These are phyloP conservation scores for Backusella tarrabulga DNA, from an alignment of 192 early-diverging fungal genomes.

Conservation along the genomic window DNA sequence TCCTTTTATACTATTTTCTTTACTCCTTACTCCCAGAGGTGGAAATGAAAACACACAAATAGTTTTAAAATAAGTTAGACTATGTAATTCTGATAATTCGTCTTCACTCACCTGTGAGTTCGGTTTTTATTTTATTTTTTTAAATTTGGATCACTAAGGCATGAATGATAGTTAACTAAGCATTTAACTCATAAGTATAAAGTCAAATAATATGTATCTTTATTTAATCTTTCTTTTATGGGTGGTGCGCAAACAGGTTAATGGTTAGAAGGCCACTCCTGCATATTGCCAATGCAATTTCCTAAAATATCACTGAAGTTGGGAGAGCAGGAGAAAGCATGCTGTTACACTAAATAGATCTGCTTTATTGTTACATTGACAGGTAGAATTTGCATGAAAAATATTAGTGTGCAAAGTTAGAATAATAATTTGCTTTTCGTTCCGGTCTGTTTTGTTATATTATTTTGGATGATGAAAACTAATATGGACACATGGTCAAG, in stretches of 20 bases:
- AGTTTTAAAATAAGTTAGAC: neutral
- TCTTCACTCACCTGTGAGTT: neutral
- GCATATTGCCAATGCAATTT: slow-evolving; percentile 6
- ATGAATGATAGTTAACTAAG: neutral
- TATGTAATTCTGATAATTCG: neutral
- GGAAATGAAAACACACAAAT: neutral
- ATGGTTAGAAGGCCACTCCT: neutral
- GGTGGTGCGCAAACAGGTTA: neutral
- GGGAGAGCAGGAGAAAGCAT: neutral
- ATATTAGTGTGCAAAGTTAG: neutral
- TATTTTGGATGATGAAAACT: neutral
- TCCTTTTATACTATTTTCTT: slow-evolving; percentile 2
- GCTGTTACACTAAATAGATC: neutral
- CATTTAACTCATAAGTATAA: neutral
- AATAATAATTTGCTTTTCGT: neutral
- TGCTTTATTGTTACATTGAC: slow-evolving; percentile 2
- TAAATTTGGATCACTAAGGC: neutral
- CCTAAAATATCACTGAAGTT: neutral
- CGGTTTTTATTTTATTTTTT: neutral
- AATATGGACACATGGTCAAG: neutral
- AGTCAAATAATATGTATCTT: neutral
- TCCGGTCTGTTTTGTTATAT: neutral
- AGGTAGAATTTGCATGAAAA: neutral
- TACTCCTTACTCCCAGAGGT: neutral
- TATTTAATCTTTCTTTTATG: neutral